These are phyloP conservation scores for Stephania japonica DNA, from an alignment of 164 flowering plant species.

Conservation along the genomic window DNA sequence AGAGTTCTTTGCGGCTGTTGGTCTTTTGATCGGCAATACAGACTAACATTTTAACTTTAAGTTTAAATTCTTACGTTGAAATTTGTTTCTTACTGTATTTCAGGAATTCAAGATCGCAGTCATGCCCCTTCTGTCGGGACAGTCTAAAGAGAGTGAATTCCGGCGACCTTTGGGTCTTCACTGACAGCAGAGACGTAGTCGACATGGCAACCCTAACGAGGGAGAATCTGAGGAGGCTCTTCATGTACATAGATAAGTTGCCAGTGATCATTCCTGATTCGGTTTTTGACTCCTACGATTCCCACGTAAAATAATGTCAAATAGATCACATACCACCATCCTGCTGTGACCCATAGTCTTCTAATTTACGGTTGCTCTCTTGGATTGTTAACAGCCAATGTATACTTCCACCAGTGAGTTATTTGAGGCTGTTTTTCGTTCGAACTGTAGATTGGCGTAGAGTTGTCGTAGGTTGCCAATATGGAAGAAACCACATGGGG, in stretches of 20 bases:
- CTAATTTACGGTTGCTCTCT: neutral
- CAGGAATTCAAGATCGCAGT: conserved; percentile 74
- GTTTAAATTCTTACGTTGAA: neutral
- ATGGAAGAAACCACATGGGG: conserved; percentile 12
- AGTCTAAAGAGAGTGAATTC: conserved; percentile 74
- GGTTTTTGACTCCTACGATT: conserved; percentile 51
- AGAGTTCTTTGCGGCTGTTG: neutral
- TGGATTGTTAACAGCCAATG: neutral
- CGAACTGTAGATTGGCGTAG: conserved; percentile 15
- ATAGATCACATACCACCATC: neutral
- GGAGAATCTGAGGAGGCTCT: conserved; percentile 67
- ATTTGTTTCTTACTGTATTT: conserved; percentile 8
- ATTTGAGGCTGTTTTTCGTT: conserved; percentile 20
- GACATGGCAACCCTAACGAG: conserved; percentile 53
- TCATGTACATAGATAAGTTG: conserved; percentile 71
- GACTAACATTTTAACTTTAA: neutral
- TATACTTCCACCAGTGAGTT: neutral
- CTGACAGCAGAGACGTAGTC: conserved; percentile 54
- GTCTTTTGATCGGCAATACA: neutral
- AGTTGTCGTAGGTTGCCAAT: conserved; percentile 17
- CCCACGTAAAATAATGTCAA: conserved; percentile 16
- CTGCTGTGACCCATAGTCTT: neutral
- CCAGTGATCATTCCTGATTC: conserved; percentile 55
- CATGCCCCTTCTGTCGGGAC: conserved; percentile 88
- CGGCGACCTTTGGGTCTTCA: conserved; percentile 70